phyloP scores from a whole-genome alignment of 768 basidiomycete species.

The Suillus subluteus region DNA sequence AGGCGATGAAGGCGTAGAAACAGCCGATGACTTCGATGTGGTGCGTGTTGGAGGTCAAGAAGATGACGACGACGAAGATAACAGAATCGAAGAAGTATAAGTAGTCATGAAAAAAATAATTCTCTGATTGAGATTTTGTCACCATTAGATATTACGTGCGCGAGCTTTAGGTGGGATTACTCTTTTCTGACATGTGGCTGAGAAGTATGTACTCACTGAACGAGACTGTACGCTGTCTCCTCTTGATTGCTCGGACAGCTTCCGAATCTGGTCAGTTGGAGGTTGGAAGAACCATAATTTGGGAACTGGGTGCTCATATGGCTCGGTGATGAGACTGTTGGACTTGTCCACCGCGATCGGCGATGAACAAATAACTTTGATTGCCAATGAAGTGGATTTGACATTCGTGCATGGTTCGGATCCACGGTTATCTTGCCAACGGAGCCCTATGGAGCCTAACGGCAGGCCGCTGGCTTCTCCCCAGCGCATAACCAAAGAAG shows the following conservation, averaged over 20 bases:
- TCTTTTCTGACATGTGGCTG: not conserved
- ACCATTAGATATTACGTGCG: not conserved
- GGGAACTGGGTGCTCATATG: not conserved
- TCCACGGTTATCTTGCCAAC: not conserved
- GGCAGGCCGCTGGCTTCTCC: not conserved
- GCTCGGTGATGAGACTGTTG: not conserved
- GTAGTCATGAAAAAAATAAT: slow-evolving; percentile 19
- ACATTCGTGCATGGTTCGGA: not conserved
- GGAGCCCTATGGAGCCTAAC: not conserved
- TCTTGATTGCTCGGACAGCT: not conserved
- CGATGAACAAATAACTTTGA: not conserved
- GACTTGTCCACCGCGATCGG: not conserved
- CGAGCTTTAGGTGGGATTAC: not conserved
- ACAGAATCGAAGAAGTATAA: slow-evolving; percentile 75
- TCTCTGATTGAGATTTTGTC: not conserved
- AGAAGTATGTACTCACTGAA: not conserved
- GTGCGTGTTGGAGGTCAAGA: slow-evolving; percentile 25
- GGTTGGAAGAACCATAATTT: not conserved
- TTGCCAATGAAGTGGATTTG: not conserved
- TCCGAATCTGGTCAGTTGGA: not conserved
- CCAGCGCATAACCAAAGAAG: not conserved
- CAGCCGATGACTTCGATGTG: slow-evolving; percentile 41
- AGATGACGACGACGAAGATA: slow-evolving; percentile 56
- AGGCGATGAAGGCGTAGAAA: slow-evolving; percentile 67
- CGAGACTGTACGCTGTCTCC: not conserved